A percentile compares a stretch with the other conserved stretches of the same genome.
Evolutionary conservation across 2,329 filamentous ascomycete genomes (phyloP).

Genomic region (Thielaviopsis populi): DNA sequence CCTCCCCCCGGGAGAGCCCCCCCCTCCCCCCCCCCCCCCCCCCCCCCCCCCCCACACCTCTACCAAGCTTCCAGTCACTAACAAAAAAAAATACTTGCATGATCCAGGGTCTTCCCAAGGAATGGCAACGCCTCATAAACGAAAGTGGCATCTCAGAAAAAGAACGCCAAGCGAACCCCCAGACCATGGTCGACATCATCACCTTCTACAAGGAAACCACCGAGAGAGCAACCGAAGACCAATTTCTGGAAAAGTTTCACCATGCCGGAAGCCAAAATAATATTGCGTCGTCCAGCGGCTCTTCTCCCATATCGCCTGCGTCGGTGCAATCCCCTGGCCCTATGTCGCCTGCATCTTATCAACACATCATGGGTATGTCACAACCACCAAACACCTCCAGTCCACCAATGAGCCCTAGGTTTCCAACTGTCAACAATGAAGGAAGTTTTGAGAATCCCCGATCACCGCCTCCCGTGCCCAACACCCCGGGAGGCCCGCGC

Average conservation of each 20-base stretch:
- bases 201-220: constrained; percentile 94
- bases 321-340: constrained; percentile 28
- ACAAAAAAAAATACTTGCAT: background rate
- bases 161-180: constrained; percentile 87
- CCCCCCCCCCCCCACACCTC: background rate
- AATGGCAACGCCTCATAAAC: constrained; percentile 92
- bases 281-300: constrained; percentile 29
- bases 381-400: constrained; percentile 42
- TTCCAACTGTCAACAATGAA: constrained; percentile 70
- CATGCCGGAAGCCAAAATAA: constrained; percentile 41
- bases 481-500: constrained; percentile 26
- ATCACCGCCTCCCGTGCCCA: constrained; percentile 75
- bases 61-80: background rate
- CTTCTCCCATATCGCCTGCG: constrained; percentile 32
- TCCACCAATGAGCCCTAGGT: constrained; percentile 70
- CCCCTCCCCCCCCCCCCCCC: too few relatives aligned
- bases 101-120: constrained; percentile 75
- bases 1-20: too few relatives aligned
- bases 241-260: constrained; percentile 91
- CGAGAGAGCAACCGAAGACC: constrained; percentile 64
- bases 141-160: constrained; percentile 94
- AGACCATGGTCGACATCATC: constrained; percentile 90
- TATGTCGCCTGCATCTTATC: constrained; percentile 39
- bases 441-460: constrained; percentile 96
- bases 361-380: constrained; percentile 41